phyloP scores from a whole-genome alignment of 2,329 filamentous ascomycete genomes.

The Pseudophaeomoniella oleicola region DNA sequence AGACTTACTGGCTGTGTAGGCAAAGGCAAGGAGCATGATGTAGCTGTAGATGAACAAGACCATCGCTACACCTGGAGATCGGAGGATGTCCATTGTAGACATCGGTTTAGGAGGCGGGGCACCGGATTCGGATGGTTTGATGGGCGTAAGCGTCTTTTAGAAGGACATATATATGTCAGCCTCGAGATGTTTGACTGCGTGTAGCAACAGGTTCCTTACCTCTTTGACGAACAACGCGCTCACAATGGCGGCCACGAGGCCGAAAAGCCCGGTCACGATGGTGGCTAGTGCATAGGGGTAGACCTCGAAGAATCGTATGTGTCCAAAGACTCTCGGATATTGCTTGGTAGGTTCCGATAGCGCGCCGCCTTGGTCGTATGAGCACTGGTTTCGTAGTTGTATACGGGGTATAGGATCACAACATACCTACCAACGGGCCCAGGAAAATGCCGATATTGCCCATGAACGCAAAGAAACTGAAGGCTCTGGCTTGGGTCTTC shows the following conservation, averaged over 20 bases:
- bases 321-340: constrained; percentile 44
- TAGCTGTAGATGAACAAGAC: constrained; percentile 54
- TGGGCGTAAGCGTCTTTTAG: constrained; percentile 17
- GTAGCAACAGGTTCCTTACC: constrained; percentile 11
- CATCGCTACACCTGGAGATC: constrained; percentile 47
- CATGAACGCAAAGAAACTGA: constrained; percentile 62
- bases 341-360: constrained; percentile 53
- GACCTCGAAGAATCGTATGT: constrained; percentile 41
- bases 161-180: too few species aligned
- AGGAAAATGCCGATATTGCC: constrained; percentile 62
- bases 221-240: constrained; percentile 48
- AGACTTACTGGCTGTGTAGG: constrained; percentile 46
- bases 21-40: constrained; percentile 53
- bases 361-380: constrained; percentile 35
- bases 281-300: constrained; percentile 55
- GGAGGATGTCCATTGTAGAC: constrained; percentile 41
- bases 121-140: constrained; percentile 6
- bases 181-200: too few species aligned
- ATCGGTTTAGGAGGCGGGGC: constrained; percentile 17
- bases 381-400: too few species aligned
- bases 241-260: constrained; percentile 36
- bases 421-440: constrained; percentile 44
- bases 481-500: constrained; percentile 56
- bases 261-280: constrained; percentile 41
- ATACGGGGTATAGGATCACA: too few species aligned